Conservation (phyloP, 768 basidiomycete genomes). For the Mrakia hoshinonis region DNA sequence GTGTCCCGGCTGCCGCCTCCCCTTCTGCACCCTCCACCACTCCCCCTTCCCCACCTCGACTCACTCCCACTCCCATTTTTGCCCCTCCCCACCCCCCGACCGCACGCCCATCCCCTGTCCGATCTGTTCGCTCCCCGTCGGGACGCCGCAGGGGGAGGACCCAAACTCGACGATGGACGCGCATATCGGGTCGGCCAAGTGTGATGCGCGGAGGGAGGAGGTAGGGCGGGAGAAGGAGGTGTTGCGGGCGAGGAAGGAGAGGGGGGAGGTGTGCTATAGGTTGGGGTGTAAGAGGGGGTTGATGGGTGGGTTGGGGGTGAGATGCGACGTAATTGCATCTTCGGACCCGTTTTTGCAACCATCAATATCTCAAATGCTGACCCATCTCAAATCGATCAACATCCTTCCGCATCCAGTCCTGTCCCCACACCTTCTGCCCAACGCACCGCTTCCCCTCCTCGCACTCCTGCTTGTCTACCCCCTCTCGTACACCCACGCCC, state of each 20-base stretch:
- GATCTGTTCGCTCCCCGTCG: slow-evolving; percentile 64
- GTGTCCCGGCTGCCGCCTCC: slow-evolving; percentile 63
- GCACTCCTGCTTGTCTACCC: slow-evolving; percentile 50
- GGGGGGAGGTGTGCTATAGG: slow-evolving; percentile 63
- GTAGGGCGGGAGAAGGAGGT: slow-evolving; percentile 56
- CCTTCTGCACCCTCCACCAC: slow-evolving; percentile 74
- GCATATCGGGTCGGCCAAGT: slow-evolving; percentile 60
- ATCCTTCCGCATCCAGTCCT: slow-evolving; percentile 48
- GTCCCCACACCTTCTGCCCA: slow-evolving; percentile 63
- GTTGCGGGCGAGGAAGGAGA: slow-evolving; percentile 35
- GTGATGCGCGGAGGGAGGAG: slow-evolving; percentile 52
- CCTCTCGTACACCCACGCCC: slow-evolving; percentile 27
- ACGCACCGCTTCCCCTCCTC: slow-evolving; percentile 69
- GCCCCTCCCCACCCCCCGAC: slow-evolving; percentile 65
- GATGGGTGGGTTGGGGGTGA: slow-evolving; percentile 37
- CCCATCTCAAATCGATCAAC: neutral
- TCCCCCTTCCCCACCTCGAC: slow-evolving; percentile 46
- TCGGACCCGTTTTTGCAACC: too few species aligned
- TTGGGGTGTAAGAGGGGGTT: slow-evolving; percentile 40
- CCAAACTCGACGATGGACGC: slow-evolving; percentile 72
- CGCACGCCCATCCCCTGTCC: slow-evolving; percentile 71
- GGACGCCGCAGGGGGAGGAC: slow-evolving; percentile 66
- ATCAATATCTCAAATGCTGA: too few species aligned
- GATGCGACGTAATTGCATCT: slow-evolving; percentile 51
- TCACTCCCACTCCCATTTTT: slow-evolving; percentile 47